Evolutionary conservation across 129 eudicot genomes (phyloP).

Genomic region (Pittosporum tobira): DNA sequence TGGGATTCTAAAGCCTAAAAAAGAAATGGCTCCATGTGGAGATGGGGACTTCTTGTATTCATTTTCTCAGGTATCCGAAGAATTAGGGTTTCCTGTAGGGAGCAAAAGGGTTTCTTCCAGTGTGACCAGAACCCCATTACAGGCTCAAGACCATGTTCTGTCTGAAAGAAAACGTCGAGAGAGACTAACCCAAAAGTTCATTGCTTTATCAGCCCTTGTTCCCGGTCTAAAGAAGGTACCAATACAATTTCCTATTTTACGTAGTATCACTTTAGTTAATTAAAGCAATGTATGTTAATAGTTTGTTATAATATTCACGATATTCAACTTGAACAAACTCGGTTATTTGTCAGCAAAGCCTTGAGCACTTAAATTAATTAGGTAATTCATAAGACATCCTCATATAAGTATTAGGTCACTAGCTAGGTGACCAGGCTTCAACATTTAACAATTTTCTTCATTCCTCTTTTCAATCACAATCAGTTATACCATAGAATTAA

Average conservation of each 20-base stretch:
- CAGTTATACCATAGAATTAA: not conserved
- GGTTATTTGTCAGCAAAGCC: too few relatives aligned
- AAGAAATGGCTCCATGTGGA: not conserved
- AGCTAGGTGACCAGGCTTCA: not conserved
- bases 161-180: conserved; percentile 75
- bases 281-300: not conserved
- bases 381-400: too few relatives aligned
- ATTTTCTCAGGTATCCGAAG: not conserved
- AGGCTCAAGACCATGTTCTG: conserved; percentile 55
- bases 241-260: not conserved
- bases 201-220: conserved; percentile 49
- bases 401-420: too few relatives aligned
- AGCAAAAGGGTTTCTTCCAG: not conserved
- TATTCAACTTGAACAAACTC: not conserved
- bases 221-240: conserved; percentile 60
- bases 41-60: not conserved
- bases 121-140: conserved; percentile 30
- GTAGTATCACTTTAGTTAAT: not conserved
- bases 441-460: not conserved
- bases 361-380: too few relatives aligned
- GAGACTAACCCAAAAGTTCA: conserved; percentile 43
- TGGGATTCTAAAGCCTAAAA: too few relatives aligned
- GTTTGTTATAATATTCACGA: not conserved
- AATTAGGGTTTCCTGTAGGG: conserved; percentile 1
- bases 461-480: not conserved